Evolutionary conservation across 306 rosid species (phyloP).

Genomic region (Citrullus mucosospermus): DNA sequence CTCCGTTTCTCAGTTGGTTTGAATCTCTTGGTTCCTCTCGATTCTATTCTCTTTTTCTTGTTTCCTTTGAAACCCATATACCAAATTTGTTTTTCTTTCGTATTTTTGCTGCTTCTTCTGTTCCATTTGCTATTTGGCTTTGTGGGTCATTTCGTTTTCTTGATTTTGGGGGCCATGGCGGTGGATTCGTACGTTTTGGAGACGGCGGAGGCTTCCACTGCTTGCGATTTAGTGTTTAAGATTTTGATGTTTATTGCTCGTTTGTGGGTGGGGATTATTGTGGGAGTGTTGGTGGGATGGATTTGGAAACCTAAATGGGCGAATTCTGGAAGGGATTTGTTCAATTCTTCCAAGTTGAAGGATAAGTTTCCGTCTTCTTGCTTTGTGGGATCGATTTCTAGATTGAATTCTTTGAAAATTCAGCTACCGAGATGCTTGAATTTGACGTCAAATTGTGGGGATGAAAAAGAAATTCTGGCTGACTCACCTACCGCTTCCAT

Average conservation of each 20-base stretch:
- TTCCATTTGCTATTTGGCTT: neutral
- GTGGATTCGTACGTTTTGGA: constrained; percentile 27
- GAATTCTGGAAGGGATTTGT: constrained; percentile 20
- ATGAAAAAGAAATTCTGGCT: constrained; percentile 7
- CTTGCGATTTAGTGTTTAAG: constrained; percentile 23
- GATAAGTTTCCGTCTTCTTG: constrained; percentile 15
- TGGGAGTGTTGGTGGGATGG: constrained; percentile 88
- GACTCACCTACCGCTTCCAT: constrained; percentile 16
- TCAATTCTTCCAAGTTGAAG: constrained; percentile 16
- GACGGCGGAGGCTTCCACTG: constrained; percentile 24
- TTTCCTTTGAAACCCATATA: constrained; percentile 2
- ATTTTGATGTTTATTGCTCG: constrained; percentile 41
- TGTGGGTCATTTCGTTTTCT: neutral
- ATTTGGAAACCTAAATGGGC: constrained; percentile 96
- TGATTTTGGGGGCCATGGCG: constrained; percentile 21
- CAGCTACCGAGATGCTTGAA: constrained; percentile 30
- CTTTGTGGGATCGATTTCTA: constrained; percentile 13
- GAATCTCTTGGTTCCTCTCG: constrained; percentile 5
- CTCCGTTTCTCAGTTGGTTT: neutral
- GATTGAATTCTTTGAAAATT: constrained; percentile 25
- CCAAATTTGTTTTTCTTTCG: neutral
- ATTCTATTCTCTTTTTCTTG: neutral
- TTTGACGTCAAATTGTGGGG: constrained; percentile 17
- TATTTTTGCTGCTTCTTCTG: too few species aligned
- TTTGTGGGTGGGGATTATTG: constrained; percentile 61